Evolutionary conservation across 2,329 filamentous ascomycete species (phyloP).

Genomic region (Elsinoe ampelina): DNA sequence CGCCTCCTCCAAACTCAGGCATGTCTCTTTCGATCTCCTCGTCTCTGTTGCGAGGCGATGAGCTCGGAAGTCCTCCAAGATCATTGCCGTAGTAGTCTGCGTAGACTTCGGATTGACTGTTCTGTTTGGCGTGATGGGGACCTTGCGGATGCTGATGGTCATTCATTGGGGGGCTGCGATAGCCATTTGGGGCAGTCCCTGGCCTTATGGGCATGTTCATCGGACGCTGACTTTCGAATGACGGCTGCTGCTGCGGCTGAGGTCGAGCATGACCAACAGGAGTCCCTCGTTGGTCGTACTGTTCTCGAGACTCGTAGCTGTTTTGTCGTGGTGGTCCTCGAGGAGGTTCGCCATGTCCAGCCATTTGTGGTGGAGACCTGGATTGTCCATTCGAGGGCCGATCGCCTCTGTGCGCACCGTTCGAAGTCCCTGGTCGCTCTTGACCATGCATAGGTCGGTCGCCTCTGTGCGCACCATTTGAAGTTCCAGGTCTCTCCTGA

Average conservation of each 20-base stretch:
- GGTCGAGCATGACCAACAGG: background rate
- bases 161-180: background rate
- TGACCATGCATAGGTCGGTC: background rate
- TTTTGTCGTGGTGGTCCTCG: constrained; percentile 9
- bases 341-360: constrained; percentile 7
- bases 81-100: constrained; percentile 37
- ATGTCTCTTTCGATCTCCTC: constrained; percentile 47
- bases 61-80: constrained; percentile 20
- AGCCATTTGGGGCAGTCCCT: background rate
- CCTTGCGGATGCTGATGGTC: background rate
- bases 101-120: constrained; percentile 44
- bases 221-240: background rate
- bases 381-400: background rate
- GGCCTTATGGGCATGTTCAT: constrained; percentile 8
- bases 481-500: background rate
- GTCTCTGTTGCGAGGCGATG: constrained; percentile 26
- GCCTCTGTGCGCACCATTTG: background rate
- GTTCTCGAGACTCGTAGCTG: constrained; percentile 10
- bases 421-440: background rate
- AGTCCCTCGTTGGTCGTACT: background rate
- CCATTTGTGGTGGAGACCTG: background rate
- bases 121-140: constrained; percentile 22
- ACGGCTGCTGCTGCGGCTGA: background rate
- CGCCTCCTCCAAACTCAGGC: constrained; percentile 50
- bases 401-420: background rate